Base-by-base conservation (phyloP, 2,329 filamentous ascomycete species). In the Ustulina deusta region DNA sequence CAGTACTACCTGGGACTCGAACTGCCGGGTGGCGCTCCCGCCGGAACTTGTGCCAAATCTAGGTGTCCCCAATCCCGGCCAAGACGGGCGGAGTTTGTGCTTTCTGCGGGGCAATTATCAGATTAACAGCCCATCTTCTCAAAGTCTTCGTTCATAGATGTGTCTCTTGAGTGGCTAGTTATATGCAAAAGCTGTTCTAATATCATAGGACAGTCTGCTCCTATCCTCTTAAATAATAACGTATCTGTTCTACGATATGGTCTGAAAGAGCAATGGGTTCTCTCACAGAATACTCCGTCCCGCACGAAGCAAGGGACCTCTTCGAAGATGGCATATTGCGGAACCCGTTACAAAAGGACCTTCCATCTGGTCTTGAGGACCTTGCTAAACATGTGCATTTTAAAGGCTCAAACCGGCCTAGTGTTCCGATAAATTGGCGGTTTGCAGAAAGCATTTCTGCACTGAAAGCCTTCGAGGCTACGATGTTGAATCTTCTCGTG, bases 391-490 rank as follows among this genome's bases (percentile, higher is more conserved):
- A 48, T 55, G 67, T 64, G 0, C 60, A 57, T 17, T 69, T 69
- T 51, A 49, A 57, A 38, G 64, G 60, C 7, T 66, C 60, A 48
- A 49, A n/a, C 6, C 40, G n/a, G 4, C 67, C 67, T 2, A 67
- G 29, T n/a, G 25, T 69, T 3, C 64, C 67, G 3, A 69, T 64
- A 32, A 66, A 66, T n/a, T 69, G 60, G 60, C 64, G 65, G 1
- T 63, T 67, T 32, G 46, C 67, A 4, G 67, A 69, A 29, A 67
- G 63, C 38, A 67, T 67, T 9, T 66, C 64, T 22, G 67, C 64
- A 5, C 61, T 69, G 6, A 69, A 67, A 44, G 67, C 67, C 5
- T 67, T 69, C 32, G 67, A 69, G 15, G 67, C 63, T 7, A 67
- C 64, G 0, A 61, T 69, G 60, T 36, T 67, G 38, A 69, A 66